Base-by-base conservation (phyloP, 2,329 filamentous ascomycete species). In the Colletotrichum tropicicola region DNA sequence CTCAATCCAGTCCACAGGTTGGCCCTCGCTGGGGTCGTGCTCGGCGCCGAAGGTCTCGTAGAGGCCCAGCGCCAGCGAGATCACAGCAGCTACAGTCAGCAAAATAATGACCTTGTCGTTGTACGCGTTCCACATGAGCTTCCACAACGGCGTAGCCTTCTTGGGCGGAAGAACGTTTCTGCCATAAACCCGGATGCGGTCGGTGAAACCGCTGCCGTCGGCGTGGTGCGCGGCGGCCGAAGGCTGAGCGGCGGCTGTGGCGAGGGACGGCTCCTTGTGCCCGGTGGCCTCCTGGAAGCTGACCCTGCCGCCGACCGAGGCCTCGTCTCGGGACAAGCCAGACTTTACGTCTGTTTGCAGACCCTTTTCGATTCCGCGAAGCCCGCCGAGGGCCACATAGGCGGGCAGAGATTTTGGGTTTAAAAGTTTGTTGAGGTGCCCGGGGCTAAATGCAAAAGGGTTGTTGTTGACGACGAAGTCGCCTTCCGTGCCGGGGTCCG, bases 401-500 rank as follows among this genome's bases (percentile, higher is more conserved):
- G 90, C 91, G 17, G 84, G 80, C 64, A 92, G 79, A 69, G 85
- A 93, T 77, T 94, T 94, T 0, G 91, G 91, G 66, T 93, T 93
- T 59, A 92, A 81, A 21, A 94, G 78, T 76, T 93, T 94, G 68
- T 88, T 89, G 71, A 94, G 78, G 64, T 93, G 91, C 5, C 91
- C 91, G 1, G 90, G 90, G 1, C 89, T 87, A 70, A 91, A 93
- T 4, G 90, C 91, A 69, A 93, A 94, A 45, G 86, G 89, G 73
- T 92, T 93, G 73, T 92, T 93, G 69, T 90, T 82, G 51, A 90
- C 83, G 9, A 91, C 85, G 70, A 93, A 94, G 69, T 92, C 90
- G 6, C 78, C 82, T 76, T 93, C 91, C 0, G 87, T 89, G 4
- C 90, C 90, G 4, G 89, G 90, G 74, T 93, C 91, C 1, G 91